Evolutionary conservation across 306 rosid species (phyloP).

Genomic region (Cajanus cajan): DNA sequence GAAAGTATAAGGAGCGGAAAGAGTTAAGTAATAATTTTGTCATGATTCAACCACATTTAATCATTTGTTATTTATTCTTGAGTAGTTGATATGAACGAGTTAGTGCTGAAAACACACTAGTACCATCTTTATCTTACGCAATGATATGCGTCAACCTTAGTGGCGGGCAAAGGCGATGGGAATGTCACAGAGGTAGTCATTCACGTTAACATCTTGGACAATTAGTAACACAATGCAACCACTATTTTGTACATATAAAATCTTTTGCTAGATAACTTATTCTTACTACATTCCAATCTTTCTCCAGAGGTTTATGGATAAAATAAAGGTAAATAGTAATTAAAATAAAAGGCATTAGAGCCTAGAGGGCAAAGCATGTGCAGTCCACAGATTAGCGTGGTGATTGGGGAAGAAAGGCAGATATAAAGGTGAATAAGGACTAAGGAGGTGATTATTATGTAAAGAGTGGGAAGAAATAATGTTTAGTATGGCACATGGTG

Average conservation of each 20-base stretch:
- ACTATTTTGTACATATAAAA: not conserved
- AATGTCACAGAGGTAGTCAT: not conserved
- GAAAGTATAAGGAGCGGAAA: not conserved
- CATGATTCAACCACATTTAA: not conserved
- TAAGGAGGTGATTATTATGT: constrained; percentile 13
- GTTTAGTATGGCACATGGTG: constrained; percentile 40
- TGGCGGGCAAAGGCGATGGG: constrained; percentile 10
- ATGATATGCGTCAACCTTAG: constrained; percentile 7
- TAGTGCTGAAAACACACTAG: not conserved
- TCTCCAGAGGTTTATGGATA: no score
- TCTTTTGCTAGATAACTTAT: no score
- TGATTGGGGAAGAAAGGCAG: constrained; percentile 4
- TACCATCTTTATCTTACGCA: not conserved
- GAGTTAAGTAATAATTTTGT: not conserved
- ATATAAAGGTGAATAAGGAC: constrained; percentile 30
- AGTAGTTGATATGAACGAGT: not conserved
- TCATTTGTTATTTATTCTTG: not conserved
- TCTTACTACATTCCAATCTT: no score
- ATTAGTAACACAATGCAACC: not conserved
- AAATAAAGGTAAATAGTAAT: no score
- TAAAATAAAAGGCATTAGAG: not conserved
- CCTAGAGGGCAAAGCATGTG: constrained; percentile 38
- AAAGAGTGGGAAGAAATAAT: no score
- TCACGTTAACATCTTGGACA: not conserved
- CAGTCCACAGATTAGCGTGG: constrained; percentile 27